Evolutionary conservation across 495 filamentous ascomycete species (phyloP), one percentile per base, ranked within the genome.

Genomic region (Penicillium pancosmium): DNA sequence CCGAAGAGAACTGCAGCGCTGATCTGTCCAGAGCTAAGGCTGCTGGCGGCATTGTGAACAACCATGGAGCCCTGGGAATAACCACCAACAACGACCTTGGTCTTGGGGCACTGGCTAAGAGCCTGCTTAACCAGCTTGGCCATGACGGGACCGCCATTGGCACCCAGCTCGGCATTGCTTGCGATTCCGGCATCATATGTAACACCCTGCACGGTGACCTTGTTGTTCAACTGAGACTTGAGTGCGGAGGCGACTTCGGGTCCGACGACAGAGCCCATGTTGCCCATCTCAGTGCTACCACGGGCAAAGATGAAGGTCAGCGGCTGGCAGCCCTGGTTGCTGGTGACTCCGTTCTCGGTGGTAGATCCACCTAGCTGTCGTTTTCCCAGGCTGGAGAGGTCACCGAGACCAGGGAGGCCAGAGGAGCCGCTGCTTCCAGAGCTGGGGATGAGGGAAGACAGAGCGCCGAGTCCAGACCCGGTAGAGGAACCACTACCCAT

Each of bases 251-350:
- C 81, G 60, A 88, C 82, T 1, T 77, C 72, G 8, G 84, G 84
- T 2, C 83, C 83, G 47, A 77, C 77, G n/a, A 85, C 61, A n/a
- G 73, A 73, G 7, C 85, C 84, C 38, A 87, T 81, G 65, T 85
- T 83, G 13, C 82, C 83, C 9, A 75, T 57, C 63, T 86, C 84
- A 34, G 64, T 71, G 10, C 81, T 86, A 9, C 85, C 84, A 35
- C 85, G 79, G 10, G 84, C 84, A 55, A 83, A 87, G 59, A 88
- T 81, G 52, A 86, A 74, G 21, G 83, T 84, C 49, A 85, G 63
- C 18, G 69, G 58, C 43, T 74, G 70, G 68, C 82, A 85, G 36
- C 57, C 53, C 5, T 59, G 68, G 43, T 76, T 71, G 27, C 74
- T 49, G 9, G 69, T 68, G 10, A 84, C 70, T 15, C 76, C 78